Base-by-base conservation (phyloP, 331 rosid species). In the Erythrophleum ivorense region DNA sequence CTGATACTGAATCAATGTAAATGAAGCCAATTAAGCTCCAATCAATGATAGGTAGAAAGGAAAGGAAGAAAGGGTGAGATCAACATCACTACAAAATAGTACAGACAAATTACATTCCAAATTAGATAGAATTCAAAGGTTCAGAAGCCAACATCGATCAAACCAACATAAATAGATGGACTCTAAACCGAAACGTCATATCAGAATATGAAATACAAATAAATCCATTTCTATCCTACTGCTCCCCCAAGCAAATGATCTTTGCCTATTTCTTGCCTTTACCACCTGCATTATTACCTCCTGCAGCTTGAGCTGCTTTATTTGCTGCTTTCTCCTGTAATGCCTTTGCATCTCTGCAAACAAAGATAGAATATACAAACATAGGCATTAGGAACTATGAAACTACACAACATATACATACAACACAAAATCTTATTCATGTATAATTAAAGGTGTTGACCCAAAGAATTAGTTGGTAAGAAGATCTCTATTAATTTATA, bases 311-410 rank as follows among this genome's bases (percentile, higher is more conserved):
- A 9, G 70, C 90, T 0, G 91, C 92, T 80, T 92, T 92, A 80
- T 45, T 88, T 0, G 89, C 88, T 0, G 89, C 66, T 83, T 92
- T 92, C 70, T 92, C 94, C 59, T 89, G 91, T n/a, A 90, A 80
- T 3, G 97, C 97, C 65, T 86, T 92, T 2, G 93, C 91, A 76
- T 90, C 94, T 81, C 97, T 92, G 53, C 29, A 49, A 54, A 81
- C 69, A 33, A 13, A 31, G 6, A 2, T 21, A 46, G 7, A 29
- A 59, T 9, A 10, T 0, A 24, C 6, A 2, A 2, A n/a, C 13
- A 0, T 2, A 19, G 33, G 63, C n/a, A 19, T 29, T 4, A 29
- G 15, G 2, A 1, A 62, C 4, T 4, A 36, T 36, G 5, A 36
- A 36, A 36, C 40, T 36, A 36, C 2, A 43, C 48, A 7, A 43